Conservation (phyloP, 148 eudicot genomes). For the Silene uniflora region DNA sequence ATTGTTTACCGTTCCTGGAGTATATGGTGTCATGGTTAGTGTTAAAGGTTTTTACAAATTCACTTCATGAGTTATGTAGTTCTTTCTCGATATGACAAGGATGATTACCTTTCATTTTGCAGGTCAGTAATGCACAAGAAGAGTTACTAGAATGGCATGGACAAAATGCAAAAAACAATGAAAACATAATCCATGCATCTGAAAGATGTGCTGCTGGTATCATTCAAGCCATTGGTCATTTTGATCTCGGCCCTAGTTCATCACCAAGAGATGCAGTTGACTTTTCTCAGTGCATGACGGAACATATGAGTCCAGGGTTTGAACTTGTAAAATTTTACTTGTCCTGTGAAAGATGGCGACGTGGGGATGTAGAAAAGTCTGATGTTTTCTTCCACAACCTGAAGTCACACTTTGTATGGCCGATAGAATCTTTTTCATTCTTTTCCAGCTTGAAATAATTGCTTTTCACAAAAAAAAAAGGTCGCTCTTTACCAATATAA, state of each 20-base stretch:
- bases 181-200: constrained; percentile 53
- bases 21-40: constrained; percentile 73
- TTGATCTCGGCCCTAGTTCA: constrained; percentile 45
- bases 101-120: constrained; percentile 16
- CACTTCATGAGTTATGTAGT: neutral
- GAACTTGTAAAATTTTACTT: constrained; percentile 51
- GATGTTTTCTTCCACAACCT: constrained; percentile 23
- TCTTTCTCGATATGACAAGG: neutral
- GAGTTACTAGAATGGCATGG: constrained; percentile 65
- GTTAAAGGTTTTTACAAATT: too few relatives aligned
- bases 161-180: constrained; percentile 51
- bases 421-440: constrained; percentile 18
- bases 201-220: constrained; percentile 77
- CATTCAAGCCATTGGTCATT: constrained; percentile 66
- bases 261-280: constrained; percentile 50
- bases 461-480: too few relatives aligned
- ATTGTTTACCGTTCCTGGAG: constrained; percentile 56
- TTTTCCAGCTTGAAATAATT: neutral
- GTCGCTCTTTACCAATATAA: neutral
- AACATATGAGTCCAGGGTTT: constrained; percentile 39
- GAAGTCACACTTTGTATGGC: constrained; percentile 27
- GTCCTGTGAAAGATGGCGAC: constrained; percentile 50
- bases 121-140: constrained; percentile 76
- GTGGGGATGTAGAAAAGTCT: constrained; percentile 46
- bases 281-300: constrained; percentile 24